Evolutionary conservation across 2,329 filamentous ascomycete species (phyloP).

Genomic region (Sarocladium oryzae): DNA sequence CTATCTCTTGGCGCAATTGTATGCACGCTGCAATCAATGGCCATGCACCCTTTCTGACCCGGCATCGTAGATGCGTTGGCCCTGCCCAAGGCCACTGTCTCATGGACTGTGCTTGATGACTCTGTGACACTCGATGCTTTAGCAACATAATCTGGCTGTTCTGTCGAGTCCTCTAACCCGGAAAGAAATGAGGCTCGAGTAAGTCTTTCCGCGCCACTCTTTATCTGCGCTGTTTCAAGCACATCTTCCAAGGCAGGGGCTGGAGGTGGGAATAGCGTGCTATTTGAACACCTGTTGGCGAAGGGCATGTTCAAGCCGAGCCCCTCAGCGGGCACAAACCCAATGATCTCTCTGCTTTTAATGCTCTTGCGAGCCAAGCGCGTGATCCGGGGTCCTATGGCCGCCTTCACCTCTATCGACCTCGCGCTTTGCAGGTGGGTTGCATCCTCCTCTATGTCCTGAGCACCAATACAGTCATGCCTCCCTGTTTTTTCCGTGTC

Average conservation of each 20-base stretch:
- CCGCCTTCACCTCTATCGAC: background rate
- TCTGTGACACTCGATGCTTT: too few relatives aligned
- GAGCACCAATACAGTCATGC: too few relatives aligned
- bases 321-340: constrained; percentile 23
- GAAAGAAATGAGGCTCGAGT: too few relatives aligned
- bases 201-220: too few relatives aligned
- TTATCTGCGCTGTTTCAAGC: background rate
- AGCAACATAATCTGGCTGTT: too few relatives aligned
- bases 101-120: too few relatives aligned
- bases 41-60: too few relatives aligned
- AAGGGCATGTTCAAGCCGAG: constrained; percentile 4
- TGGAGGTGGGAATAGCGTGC: background rate
- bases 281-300: background rate
- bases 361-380: constrained; percentile 35
- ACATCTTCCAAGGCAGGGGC: background rate
- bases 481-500: background rate
- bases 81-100: too few relatives aligned
- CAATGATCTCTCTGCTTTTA: constrained; percentile 42
- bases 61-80: too few relatives aligned
- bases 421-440: background rate
- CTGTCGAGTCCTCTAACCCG: too few relatives aligned
- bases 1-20: too few relatives aligned
- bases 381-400: constrained; percentile 29
- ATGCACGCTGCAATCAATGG: too few relatives aligned
- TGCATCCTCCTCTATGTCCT: background rate